These are phyloP conservation scores for Cocos nucifera DNA, from an alignment of 176 grass and related monocot genomes.

Conservation along the genomic window DNA sequence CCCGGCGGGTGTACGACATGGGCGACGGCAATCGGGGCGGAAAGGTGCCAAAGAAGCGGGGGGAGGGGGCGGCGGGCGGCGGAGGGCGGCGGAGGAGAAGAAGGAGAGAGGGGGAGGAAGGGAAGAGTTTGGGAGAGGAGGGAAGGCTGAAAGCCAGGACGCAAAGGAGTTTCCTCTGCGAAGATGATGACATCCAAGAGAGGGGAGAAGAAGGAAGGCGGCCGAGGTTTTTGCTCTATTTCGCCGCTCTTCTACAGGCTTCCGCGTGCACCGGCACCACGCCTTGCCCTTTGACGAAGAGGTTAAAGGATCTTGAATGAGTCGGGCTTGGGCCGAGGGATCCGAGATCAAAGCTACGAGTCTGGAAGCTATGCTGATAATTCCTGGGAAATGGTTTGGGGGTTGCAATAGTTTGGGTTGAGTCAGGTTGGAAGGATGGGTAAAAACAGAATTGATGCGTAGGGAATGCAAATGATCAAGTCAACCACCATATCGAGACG, in stretches of 20 bases:
- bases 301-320: not conserved
- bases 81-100: conserved; percentile 8
- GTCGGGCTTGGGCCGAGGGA: not conserved
- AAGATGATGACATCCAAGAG: too few relatives aligned
- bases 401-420: too few relatives aligned
- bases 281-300: too few relatives aligned
- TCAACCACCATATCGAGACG: too few relatives aligned
- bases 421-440: too few relatives aligned
- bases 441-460: too few relatives aligned
- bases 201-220: conserved; percentile 7
- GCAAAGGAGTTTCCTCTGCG: conserved; percentile 14
- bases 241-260: not conserved
- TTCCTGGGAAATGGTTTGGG: too few relatives aligned
- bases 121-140: conserved; percentile 3
- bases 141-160: conserved; percentile 21
- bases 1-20: not conserved
- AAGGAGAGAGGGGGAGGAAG: conserved; percentile 15
- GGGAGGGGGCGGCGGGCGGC: conserved; percentile 2
- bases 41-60: not conserved
- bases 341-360: not conserved
- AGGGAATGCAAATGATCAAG: too few relatives aligned
- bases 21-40: not conserved
- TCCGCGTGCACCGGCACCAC: not conserved
- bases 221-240: not conserved
- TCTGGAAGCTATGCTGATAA: too few relatives aligned